Conservation (phyloP, 495 filamentous ascomycete species). For the Aspergillus conjunctus region DNA sequence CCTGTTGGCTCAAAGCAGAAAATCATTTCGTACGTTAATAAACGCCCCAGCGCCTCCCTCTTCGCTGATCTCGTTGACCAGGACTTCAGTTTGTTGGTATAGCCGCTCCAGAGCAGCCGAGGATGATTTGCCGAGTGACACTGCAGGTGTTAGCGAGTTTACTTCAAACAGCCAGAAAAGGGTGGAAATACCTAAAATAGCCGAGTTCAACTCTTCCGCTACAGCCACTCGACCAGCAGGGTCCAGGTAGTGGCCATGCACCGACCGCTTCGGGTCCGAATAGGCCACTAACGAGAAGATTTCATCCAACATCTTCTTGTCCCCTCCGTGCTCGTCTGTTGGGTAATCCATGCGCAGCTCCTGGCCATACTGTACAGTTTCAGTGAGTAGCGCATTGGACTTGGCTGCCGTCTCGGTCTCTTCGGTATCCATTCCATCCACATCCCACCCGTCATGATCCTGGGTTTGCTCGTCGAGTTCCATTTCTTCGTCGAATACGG, state of each 20-base stretch:
- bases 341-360: constrained; percentile 75
- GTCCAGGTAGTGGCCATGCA: constrained; percentile 79
- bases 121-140: constrained; percentile 86
- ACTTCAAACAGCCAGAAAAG: constrained; percentile 9
- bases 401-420: constrained; percentile 39
- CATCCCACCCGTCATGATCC: constrained; percentile 51
- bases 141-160: constrained; percentile 48
- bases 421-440: constrained; percentile 58
- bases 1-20: constrained; percentile 45
- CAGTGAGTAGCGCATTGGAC: constrained; percentile 60
- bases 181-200: constrained; percentile 72
- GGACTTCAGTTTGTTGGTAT: constrained; percentile 81
- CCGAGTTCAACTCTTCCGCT: constrained; percentile 92
- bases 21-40: constrained; percentile 73
- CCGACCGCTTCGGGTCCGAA: constrained; percentile 70
- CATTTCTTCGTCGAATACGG: constrained; percentile 69
- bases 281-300: constrained; percentile 92
- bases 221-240: constrained; percentile 73
- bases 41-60: constrained; percentile 86
- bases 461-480: constrained; percentile 74
- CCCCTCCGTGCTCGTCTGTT: constrained; percentile 65
- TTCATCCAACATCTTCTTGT: constrained; percentile 74
- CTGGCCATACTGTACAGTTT: constrained; percentile 80
- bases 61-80: constrained; percentile 79
- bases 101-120: constrained; percentile 84